phyloP scores from a whole-genome alignment of 1,139 yeast species.

The Geotrichum reessii region DNA sequence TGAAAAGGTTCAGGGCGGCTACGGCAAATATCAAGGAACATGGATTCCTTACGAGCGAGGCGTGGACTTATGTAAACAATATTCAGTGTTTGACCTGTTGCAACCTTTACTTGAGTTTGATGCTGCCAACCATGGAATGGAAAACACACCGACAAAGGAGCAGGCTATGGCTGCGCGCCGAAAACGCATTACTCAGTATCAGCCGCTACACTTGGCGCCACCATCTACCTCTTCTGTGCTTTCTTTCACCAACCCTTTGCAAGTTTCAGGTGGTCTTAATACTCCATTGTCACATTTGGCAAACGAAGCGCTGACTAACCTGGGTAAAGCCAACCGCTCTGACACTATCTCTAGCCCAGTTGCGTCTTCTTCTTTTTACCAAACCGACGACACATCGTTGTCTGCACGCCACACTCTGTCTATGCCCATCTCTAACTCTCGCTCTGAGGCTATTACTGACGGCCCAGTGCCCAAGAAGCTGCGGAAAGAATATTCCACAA shows the following conservation, averaged over 20 bases:
- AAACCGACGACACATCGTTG: background rate
- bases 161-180: conserved; percentile 41
- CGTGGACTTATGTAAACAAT: conserved; percentile 53
- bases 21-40: conserved; percentile 92
- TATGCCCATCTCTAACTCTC: conserved; percentile 6
- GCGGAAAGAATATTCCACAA: background rate
- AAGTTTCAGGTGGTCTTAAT: conserved; percentile 14
- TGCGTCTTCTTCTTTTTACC: conserved; percentile 4
- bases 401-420: conserved; percentile 8
- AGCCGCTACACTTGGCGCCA: conserved; percentile 18
- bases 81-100: conserved; percentile 57
- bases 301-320: conserved; percentile 14
- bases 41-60: conserved; percentile 72
- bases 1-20: conserved; percentile 93
- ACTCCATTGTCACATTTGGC: conserved; percentile 17
- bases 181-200: conserved; percentile 27
- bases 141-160: conserved; percentile 58
- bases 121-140: conserved; percentile 46
- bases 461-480: conserved; percentile 9
- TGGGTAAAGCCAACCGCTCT: conserved; percentile 7
- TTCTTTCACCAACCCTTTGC: conserved; percentile 14
- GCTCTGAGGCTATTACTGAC: background rate
- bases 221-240: conserved; percentile 16
- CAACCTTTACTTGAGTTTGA: conserved; percentile 60
- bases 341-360: conserved; percentile 3